phyloP scores from a whole-genome alignment of 169 alveolate species.

The Eimeria necatrix region DNA sequence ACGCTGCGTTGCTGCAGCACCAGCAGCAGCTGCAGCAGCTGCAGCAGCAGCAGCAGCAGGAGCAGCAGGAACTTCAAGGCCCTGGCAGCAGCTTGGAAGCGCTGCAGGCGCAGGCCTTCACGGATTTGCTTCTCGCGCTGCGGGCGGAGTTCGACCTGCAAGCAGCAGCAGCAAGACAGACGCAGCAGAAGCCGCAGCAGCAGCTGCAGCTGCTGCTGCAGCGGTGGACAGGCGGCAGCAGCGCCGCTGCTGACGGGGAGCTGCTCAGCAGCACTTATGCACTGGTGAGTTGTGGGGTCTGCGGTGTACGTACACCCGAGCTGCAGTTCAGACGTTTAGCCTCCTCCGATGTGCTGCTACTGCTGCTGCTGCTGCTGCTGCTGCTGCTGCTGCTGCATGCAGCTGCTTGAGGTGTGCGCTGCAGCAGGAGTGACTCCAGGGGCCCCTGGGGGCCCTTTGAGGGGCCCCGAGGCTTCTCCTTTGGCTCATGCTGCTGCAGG shows the following conservation, averaged over 20 bases:
- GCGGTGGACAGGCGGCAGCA: neutral
- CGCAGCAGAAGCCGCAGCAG: constrained; percentile 58
- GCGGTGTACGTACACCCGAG: neutral
- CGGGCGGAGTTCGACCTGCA: constrained; percentile 51
- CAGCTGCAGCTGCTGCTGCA: constrained; percentile 31
- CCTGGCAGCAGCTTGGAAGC: neutral
- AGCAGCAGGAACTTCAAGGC: neutral
- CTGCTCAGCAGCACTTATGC: constrained; percentile 41
- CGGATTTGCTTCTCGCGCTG: constrained; percentile 34
- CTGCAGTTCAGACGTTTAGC: neutral
- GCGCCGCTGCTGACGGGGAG: neutral
- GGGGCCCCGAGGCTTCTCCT: neutral
- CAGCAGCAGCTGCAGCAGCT: constrained; percentile 42
- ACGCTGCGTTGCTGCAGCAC: constrained; percentile 30
- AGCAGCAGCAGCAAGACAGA: constrained; percentile 45
- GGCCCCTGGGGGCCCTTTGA: constrained; percentile 10
- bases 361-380: constrained; percentile 29
- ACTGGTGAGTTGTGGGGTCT: constrained; percentile 32
- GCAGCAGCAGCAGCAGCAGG: constrained; percentile 33
- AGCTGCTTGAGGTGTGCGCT: constrained; percentile 41
- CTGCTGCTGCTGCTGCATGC: constrained; percentile 40
- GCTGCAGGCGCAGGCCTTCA: constrained; percentile 27
- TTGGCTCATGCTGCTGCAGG: constrained; percentile 52
- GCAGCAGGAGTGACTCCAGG: constrained; percentile 15
- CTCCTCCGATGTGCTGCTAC: neutral